Base-by-base conservation (phyloP, 306 rosid species). In the Albizia julibrissin region DNA sequence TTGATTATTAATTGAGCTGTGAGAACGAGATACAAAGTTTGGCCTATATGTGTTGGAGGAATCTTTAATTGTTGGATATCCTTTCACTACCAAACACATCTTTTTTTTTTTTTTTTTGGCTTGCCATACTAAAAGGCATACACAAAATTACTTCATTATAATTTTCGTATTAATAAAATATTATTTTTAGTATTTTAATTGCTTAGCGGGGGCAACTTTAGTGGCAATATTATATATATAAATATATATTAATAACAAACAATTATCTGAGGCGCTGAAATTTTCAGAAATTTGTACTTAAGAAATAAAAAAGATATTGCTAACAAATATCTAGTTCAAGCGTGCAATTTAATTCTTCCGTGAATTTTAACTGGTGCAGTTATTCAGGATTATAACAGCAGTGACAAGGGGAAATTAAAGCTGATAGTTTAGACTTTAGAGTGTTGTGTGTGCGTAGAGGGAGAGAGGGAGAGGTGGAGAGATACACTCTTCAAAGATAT, bases 61-160 rank as follows among this genome's bases (percentile, higher is more conserved):
- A 91, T 92, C 91, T 92, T 69, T 58, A 14, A 77, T 80, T 47
- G 90, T 80, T 87, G 78, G 91, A 85, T 85, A 86, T 86, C 88
- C 83, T 47, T 86, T 75, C 91, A 88, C 97, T 22, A 70, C 75
- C n/a, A 5, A 54, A 43, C 75, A 70, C 10, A n/a, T 1, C 13
- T 13, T 68, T 37, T 40, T 39, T 69, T 37, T 39, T 39, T 69
- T 69, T 39, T 15, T 21, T 54, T 54, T 54, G 26, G 27, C 12
- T 16, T 19, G 9, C 29, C 27, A 21, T 39, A 31, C 71, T 66
- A 2, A 10, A 37, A 14, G n/a, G 19, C 42, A 15, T 1, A 47
- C 16, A 15, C 34, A 66, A 66, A 66, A 66, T 66, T 16, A 66
- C 10, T 13, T 64, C 12, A 62, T 12, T 27, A 18, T 31, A 66